These are phyloP conservation scores for Leishmania tarentolae DNA, from an alignment of 208 protist species.

Conservation along the genomic window DNA sequence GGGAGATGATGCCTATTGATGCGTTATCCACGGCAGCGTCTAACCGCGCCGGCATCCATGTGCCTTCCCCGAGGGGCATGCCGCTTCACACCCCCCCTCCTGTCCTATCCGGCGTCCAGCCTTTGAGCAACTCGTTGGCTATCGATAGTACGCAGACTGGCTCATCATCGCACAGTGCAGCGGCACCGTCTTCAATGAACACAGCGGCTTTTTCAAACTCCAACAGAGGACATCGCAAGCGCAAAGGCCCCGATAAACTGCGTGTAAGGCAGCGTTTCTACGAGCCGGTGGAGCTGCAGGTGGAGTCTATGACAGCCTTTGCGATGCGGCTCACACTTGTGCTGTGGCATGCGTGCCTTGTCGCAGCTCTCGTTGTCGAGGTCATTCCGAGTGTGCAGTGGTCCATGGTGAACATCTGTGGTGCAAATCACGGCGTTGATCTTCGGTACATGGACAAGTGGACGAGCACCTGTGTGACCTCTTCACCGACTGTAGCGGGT, in stretches of 20 bases:
- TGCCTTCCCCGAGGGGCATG: neutral
- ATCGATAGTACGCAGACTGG: neutral
- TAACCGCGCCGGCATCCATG: neutral
- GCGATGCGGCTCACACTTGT: slow-evolving; percentile 43
- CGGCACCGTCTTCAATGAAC: neutral
- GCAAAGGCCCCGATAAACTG: neutral
- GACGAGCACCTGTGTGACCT: slow-evolving; percentile 27
- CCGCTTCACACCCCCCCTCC: slow-evolving; percentile 13
- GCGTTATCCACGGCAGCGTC: neutral
- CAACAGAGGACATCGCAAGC: neutral
- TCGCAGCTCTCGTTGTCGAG: slow-evolving; percentile 59
- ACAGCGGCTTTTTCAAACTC: neutral
- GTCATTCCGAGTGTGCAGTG: slow-evolving; percentile 59
- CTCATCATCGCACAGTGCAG: neutral
- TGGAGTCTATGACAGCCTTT: slow-evolving; percentile 65
- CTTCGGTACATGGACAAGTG: slow-evolving; percentile 38
- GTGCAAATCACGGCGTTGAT: slow-evolving; percentile 26
- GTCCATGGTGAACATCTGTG: slow-evolving; percentile 70
- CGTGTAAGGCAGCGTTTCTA: slow-evolving; percentile 28
- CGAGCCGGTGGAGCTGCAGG: slow-evolving; percentile 78
- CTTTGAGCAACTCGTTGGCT: neutral
- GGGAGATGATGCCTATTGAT: neutral
- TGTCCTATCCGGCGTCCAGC: neutral
- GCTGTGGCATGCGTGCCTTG: slow-evolving; percentile 62
- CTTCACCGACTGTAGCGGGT: neutral